Evolutionary conservation across 148 eudicot genomes (phyloP).

Genomic region (Bassia scoparia): DNA sequence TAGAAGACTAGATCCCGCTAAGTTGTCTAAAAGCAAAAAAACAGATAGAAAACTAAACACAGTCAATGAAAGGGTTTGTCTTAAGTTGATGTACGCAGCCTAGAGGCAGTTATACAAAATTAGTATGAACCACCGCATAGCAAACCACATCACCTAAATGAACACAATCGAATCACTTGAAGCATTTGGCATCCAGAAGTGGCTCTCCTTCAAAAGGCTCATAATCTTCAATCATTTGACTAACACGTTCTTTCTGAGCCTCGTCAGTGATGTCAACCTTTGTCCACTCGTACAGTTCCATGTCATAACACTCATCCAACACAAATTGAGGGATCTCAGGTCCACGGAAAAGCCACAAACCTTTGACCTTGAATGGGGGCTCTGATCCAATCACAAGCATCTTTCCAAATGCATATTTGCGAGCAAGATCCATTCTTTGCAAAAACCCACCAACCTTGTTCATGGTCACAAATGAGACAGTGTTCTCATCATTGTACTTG

Average conservation of each 20-base stretch:
- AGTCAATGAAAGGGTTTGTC: not conserved
- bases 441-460: constrained; percentile 46
- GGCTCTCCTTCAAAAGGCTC: constrained; percentile 45
- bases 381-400: constrained; percentile 41
- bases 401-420: constrained; percentile 47
- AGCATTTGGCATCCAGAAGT: constrained; percentile 42
- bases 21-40: not conserved
- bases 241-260: constrained; percentile 42
- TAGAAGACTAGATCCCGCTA: not conserved
- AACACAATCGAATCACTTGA: constrained; percentile 35
- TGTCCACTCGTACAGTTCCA: constrained; percentile 47
- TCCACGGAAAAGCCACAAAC: constrained; percentile 47
- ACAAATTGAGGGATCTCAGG: constrained; percentile 42
- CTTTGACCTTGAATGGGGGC: constrained; percentile 42
- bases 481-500: constrained; percentile 47
- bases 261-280: constrained; percentile 41
- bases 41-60: not conserved
- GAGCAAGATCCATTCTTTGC: constrained; percentile 46
- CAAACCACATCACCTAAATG: no score
- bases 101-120: no score
- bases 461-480: constrained; percentile 41
- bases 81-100: no score
- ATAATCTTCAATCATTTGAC: constrained; percentile 41
- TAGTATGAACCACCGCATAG: constrained; percentile 5
- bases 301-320: constrained; percentile 46